Conservation (phyloP, 2,329 filamentous ascomycete species). For the Aspergillus neotritici region DNA sequence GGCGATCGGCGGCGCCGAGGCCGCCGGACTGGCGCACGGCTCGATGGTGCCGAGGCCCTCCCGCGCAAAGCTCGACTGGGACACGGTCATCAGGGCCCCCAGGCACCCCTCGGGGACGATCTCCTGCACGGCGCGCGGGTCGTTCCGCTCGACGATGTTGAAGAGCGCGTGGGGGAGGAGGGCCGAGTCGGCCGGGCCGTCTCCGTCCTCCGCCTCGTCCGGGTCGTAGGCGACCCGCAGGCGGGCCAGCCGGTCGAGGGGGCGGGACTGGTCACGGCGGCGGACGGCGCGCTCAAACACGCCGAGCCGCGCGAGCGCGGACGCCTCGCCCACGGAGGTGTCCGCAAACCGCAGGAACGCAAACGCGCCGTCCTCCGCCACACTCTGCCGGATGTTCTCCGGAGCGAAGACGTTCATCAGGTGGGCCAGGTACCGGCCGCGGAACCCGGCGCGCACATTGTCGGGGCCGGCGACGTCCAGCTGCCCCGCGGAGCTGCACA, state of each 20-base stretch:
- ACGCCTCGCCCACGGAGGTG: conserved; percentile 66
- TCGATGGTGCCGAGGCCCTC: conserved; percentile 74
- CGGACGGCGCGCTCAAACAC: conserved; percentile 69
- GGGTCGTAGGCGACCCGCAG: conserved; percentile 62
- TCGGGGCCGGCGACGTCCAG: conserved; percentile 66
- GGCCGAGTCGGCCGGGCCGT: conserved; percentile 56
- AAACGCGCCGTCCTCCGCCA: conserved; percentile 61
- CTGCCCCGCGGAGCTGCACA: conserved; percentile 77
- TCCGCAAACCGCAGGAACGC: conserved; percentile 89
- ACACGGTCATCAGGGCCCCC: conserved; percentile 71
- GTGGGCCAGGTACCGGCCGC: conserved; percentile 67
- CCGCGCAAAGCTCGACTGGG: conserved; percentile 57
- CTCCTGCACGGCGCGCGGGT: conserved; percentile 62
- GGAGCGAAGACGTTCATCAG: conserved; percentile 88
- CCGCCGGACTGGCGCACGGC: conserved; percentile 70
- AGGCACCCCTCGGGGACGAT: conserved; percentile 68
- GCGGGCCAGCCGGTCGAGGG: conserved; percentile 53
- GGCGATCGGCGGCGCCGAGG: conserved; percentile 79
- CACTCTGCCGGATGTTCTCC: conserved; percentile 65
- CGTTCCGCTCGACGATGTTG: conserved; percentile 66
- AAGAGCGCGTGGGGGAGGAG: conserved; percentile 76
- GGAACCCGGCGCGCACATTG: conserved; percentile 74
- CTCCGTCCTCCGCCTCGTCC: conserved; percentile 46
- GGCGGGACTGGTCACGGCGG: conserved; percentile 39
- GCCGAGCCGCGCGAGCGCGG: conserved; percentile 61